Evolutionary conservation across 192 early-diverging fungal species (phyloP), one percentile per base, ranked within the genome.

Genomic region (Physocladia obscura): DNA sequence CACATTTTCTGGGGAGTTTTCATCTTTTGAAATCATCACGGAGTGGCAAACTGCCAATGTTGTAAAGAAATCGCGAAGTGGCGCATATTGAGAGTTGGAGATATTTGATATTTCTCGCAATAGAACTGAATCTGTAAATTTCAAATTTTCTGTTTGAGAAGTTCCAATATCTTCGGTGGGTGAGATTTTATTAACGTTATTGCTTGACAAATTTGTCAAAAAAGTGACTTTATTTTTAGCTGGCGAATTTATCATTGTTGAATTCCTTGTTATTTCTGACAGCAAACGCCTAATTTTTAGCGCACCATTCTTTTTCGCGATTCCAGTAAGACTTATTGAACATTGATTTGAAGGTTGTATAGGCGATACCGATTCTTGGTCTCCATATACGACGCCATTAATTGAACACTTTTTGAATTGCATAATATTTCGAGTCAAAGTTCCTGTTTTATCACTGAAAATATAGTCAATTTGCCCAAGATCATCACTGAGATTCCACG

Each of bases 381-480:
- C 75, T 52, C 94, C 94, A 70, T 96, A 96, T 11, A 91, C 78
- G 17, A 87, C 79, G 17, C 94, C 96, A 31, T 88, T 88, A 51
- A 95, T 94, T 0, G 92, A 90, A 76, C 94, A 96, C 73, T 92
- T 90, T 49, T 90, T 89, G 65, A 95, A 96, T 76, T 92, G 92
- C 96, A 98, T 98, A 5, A 95, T 87, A 71, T 98, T 98, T 69
- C 93, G 90, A 0, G 97, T 98, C 40, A 98, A 76, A 1, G 97
- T 98, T 5, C 97, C 71, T 0, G 97, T 98, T 59, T 98, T 98
- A 79, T 98, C 97, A 26, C 91, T 92, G 71, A 98, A 97, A 13
- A 97, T 87, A 79, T 97, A 97, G 74, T 96, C 92, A 34, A 98
- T 93, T 74, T 96, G 92, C 6, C 94, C 94, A 8, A 98, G 77